These are phyloP conservation scores for Kwoniella heveanensis DNA, from an alignment of 768 basidiomycete genomes.

Conservation along the genomic window DNA sequence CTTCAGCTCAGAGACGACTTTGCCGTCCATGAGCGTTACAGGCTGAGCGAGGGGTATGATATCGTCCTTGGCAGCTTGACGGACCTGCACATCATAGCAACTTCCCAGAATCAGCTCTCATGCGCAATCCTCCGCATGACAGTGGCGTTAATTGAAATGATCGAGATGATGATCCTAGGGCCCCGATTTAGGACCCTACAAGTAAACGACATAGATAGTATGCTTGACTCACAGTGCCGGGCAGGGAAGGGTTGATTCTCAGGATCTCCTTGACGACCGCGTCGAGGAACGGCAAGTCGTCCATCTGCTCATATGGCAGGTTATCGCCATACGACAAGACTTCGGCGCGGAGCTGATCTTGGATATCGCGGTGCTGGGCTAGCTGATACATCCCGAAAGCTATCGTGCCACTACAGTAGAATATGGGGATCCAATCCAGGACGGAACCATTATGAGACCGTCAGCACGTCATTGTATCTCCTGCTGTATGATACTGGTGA, in stretches of 20 bases:
- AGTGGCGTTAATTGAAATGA: too few relatives aligned
- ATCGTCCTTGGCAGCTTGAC: constrained; percentile 33
- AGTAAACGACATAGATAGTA: not conserved
- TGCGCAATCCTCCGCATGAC: too few relatives aligned
- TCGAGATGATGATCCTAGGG: too few relatives aligned
- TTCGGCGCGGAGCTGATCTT: constrained; percentile 27
- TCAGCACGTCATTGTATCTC: too few relatives aligned
- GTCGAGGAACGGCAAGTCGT: constrained; percentile 34
- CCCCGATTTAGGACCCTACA: not conserved
- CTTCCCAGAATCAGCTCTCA: not conserved
- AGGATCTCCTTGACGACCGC: constrained; percentile 34
- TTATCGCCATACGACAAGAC: constrained; percentile 26
- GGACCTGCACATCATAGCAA: constrained; percentile 19
- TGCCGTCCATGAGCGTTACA: constrained; percentile 18
- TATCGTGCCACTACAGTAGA: constrained; percentile 27
- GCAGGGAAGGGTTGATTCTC: constrained; percentile 30
- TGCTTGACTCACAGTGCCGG: constrained; percentile 30
- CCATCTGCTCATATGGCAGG: constrained; percentile 32
- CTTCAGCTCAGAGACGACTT: constrained; percentile 21
- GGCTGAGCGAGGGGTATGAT: constrained; percentile 34
- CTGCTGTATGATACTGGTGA: not conserved
- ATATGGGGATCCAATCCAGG: too few relatives aligned
- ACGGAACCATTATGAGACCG: too few relatives aligned
- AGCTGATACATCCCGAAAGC: constrained; percentile 28
- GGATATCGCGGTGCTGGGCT: constrained; percentile 20